Conservation (phyloP, 495 filamentous ascomycete species). For the Jackrogersella minutella region DNA sequence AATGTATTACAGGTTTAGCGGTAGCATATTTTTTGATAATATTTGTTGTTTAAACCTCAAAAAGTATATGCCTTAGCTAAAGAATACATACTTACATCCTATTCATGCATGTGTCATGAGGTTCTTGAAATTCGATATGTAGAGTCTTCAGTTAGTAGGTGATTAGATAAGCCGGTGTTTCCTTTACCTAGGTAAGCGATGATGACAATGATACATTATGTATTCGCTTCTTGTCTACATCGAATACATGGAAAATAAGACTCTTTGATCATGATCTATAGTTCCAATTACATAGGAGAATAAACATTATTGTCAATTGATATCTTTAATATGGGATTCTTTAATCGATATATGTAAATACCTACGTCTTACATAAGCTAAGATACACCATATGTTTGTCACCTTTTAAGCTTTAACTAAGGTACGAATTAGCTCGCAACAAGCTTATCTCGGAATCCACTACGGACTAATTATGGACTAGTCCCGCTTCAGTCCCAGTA, state of each 20-base stretch:
- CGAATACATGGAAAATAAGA: too few relatives aligned
- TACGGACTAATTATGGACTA: slow-evolving; percentile 29
- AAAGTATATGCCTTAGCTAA: background rate
- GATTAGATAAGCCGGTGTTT: slow-evolving; percentile 1
- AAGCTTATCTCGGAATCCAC: slow-evolving; percentile 28
- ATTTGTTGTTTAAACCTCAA: slow-evolving; percentile 2
- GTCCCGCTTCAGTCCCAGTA: slow-evolving; percentile 11
- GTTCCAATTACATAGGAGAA: too few relatives aligned
- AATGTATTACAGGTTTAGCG: slow-evolving; percentile 12
- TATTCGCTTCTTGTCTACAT: background rate
- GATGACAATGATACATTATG: too few relatives aligned
- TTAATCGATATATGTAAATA: background rate
- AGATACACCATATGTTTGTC: slow-evolving; percentile 4
- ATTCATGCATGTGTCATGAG: too few relatives aligned
- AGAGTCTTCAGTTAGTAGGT: background rate
- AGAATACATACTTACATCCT: too few relatives aligned
- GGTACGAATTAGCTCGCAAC: slow-evolving; percentile 26
- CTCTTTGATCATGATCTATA: background rate
- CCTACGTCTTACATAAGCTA: background rate
- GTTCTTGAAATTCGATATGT: too few relatives aligned
- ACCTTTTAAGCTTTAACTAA: slow-evolving; percentile 18
- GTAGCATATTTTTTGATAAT: slow-evolving; percentile 2
- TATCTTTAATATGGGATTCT: background rate
- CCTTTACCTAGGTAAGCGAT: slow-evolving; percentile 9
- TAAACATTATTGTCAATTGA: too few relatives aligned